Base-by-base conservation (phyloP, 2,329 filamentous ascomycete species). In the Ceratocystis huliohia region DNA sequence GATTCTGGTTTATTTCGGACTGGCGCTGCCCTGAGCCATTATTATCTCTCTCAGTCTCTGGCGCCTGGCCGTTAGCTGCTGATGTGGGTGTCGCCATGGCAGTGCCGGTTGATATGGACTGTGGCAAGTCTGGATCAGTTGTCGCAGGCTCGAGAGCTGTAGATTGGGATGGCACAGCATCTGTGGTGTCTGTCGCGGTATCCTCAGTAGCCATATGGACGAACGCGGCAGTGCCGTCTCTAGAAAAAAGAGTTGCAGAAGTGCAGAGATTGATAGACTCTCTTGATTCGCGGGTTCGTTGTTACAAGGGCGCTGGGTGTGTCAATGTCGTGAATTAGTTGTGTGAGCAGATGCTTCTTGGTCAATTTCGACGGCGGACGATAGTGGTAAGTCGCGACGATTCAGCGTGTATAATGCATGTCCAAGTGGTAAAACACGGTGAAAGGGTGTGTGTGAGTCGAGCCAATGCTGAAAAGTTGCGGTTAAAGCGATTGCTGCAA, bases 11-110 rank as follows among this genome's bases (percentile, higher is more conserved):
- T 30, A 33, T 41, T 17, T 45, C 57, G 64, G 2, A 13, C 48
- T 65, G 64, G n/a, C 45, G 28, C 64, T 61, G 33, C n/a, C 25
- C 64, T 61, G 28, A 59, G 17, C 25, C 53, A 17, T 25, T 30
- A 15, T 33, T 30, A 15, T 33, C 53, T 25, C 33, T 28, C 2
- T 25, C 53, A 33, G 28, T 17, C 25, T 59, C 25, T 10, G 5
- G 17, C 44, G 41, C 10, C 30, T 50, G 44, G 44, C 10, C 53
- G 6, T 59, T 59, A 2, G 33, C 15, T 8, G 53, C 53, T 37
- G 33, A 30, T 17, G 28, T 59, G 10, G 37, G 37, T 17, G 53
- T 33, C 15, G 53, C 53, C 61, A 63, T 48, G 20, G 5, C 37
- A 17, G 61, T 25, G 20, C 20, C 25, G 22, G 15, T 63, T 28